A percentile compares a stretch with the other conserved stretches of the same genome.
Conservation (phyloP, 345 rosid genomes). For the Salix suchowensis region DNA sequence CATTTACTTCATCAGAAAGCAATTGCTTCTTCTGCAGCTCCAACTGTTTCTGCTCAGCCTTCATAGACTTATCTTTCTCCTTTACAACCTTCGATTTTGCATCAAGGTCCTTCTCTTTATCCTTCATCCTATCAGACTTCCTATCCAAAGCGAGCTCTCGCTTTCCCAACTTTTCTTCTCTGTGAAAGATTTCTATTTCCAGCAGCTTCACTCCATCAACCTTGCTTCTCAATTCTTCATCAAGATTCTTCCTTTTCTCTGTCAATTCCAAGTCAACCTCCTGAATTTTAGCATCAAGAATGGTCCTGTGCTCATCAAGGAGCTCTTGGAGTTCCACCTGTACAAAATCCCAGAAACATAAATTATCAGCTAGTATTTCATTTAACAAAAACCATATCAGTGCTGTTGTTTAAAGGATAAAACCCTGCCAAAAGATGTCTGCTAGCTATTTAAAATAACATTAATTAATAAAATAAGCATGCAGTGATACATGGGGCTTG, state of each 20-base stretch:
- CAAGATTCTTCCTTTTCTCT: constrained; percentile 51
- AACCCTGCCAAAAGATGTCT: no score
- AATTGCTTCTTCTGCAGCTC: constrained; percentile 50
- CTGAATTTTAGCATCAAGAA: constrained; percentile 44
- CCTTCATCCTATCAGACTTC: constrained; percentile 54
- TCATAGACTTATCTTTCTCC: constrained; percentile 52
- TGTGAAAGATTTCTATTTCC: constrained; percentile 47
- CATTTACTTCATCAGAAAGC: constrained; percentile 46
- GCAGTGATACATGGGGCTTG: no score
- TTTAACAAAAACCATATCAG: neutral
- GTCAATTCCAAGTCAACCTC: constrained; percentile 58
- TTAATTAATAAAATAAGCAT: no score
- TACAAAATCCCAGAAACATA: constrained; percentile 15
- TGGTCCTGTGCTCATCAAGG: constrained; percentile 58
- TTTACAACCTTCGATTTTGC: constrained; percentile 46
- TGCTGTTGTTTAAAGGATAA: no score
- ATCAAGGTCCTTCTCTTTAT: constrained; percentile 70
- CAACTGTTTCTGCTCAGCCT: constrained; percentile 56
- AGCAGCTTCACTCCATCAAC: constrained; percentile 38
- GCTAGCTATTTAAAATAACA: no score
- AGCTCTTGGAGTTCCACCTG: constrained; percentile 65
- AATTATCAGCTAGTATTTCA: neutral
- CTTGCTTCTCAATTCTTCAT: constrained; percentile 54
- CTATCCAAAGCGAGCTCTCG: constrained; percentile 49
- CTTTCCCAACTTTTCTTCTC: constrained; percentile 52